These are phyloP conservation scores for Boletus coccyginus DNA, from an alignment of 768 basidiomycete species.

Conservation along the genomic window DNA sequence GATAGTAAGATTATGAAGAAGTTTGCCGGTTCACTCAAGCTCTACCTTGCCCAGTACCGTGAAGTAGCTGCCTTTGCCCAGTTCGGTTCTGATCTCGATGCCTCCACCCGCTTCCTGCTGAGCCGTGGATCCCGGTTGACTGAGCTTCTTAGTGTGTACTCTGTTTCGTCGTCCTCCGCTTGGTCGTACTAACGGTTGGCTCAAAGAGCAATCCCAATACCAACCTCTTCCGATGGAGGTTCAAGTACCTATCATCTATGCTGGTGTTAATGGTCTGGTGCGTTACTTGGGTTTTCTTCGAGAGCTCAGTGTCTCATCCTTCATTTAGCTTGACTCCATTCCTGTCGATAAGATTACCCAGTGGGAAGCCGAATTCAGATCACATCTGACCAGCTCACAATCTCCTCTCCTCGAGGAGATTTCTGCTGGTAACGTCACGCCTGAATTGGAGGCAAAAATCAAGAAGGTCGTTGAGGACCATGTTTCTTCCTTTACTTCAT, in stretches of 20 bases:
- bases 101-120: slow-evolving; percentile 97
- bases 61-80: slow-evolving; percentile 99
- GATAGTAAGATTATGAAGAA: slow-evolving; percentile 98
- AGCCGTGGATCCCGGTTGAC: slow-evolving; percentile 98
- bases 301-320: neutral
- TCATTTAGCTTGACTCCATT: slow-evolving; percentile 80
- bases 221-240: slow-evolving; percentile 92
- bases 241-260: slow-evolving; percentile 98
- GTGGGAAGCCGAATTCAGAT: slow-evolving; percentile 92
- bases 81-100: slow-evolving; percentile 99
- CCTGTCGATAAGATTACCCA: slow-evolving; percentile 92
- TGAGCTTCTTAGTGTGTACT: slow-evolving; percentile 78
- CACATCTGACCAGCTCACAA: slow-evolving; percentile 78
- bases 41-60: slow-evolving; percentile 99
- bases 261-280: slow-evolving; percentile 98
- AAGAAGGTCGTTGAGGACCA: slow-evolving; percentile 94
- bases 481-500: slow-evolving; percentile 74
- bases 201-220: slow-evolving; percentile 95
- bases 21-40: slow-evolving; percentile 98
- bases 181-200: slow-evolving; percentile 11
- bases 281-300: slow-evolving; percentile 28
- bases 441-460: slow-evolving; percentile 90
- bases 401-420: slow-evolving; percentile 79
- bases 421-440: slow-evolving; percentile 75
- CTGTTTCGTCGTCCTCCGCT: neutral